Evolutionary conservation across 225 moss, liverwort and hornwort species (phyloP), one percentile per base, ranked within the genome.

Genomic region (Sphagnum tenellum): DNA sequence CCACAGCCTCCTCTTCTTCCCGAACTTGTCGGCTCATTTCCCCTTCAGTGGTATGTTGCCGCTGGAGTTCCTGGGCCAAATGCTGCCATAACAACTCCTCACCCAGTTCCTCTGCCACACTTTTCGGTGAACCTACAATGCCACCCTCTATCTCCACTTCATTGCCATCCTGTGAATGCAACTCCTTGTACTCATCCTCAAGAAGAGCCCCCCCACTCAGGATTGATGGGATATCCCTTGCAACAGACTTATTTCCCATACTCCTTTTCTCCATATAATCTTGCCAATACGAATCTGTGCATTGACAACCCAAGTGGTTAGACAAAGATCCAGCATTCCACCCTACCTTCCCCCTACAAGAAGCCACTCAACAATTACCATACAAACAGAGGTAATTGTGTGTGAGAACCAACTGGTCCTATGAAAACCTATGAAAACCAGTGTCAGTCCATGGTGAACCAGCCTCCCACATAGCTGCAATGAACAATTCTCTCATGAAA

Each of bases 71-170:
- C 70, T 90, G 81, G 64, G 92, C 96, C 63, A 98, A 73, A 75
- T 87, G 88, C 66, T 89, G 90, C 96, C 96, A 98, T 67, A 98
- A 63, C 54, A 79, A 85, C 50, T 90, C 96, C 72, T 92, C 96
- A 46, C 87, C 87, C 66, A 89, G 79, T 61, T 88, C 89, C 64
- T 89, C 95, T 58, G 77, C 82, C 44, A 80, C 79, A 61, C 70
- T 80, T 29, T 29, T 29, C 1, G 29, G 29, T 44, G 74, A 57
- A 46, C 77, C 66, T 44, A 65, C 61, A 44, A 71, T 57, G 14
- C 61, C 70, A 44, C 70, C 75, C 65, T 46, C 64, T 64, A 29
- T 64, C 61, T 86, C 81, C 56, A 61, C 74, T 7, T 81, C 83
- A 7, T 72, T 72, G 13, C 75, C 89, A 46, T 74, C 82, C 69